Evolutionary conservation across 1,284 basidiomycete species (phyloP), one percentile per base, ranked within the genome.

Genomic region (Porodaedalea pini): DNA sequence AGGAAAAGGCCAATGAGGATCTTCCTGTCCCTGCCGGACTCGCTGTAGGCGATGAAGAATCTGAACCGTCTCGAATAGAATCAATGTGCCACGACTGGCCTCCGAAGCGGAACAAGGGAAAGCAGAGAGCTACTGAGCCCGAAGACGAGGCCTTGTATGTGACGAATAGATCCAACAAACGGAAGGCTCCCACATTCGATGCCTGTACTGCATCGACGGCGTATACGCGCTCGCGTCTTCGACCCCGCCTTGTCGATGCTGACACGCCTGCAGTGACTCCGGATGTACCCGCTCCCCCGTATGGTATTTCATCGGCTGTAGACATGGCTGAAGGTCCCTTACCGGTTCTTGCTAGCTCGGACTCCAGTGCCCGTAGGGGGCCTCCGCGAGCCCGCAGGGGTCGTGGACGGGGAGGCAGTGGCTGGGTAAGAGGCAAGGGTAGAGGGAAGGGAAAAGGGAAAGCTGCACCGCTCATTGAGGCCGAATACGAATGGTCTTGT

Each of bases 401-500:
- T 44, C 17, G 40, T 17, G 52, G 29, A 17, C 13, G 49, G 13
- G 40, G 48, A 48, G 31, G 43, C 15, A n/a, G 40, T 56, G 15
- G 67, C 70, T 37, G 60, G 63, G 31, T n/a, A n/a, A 71, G 64
- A 55, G 61, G 66, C 45, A 73, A 69, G 60, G 70, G 68, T 15
- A 76, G 75, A 62, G 73, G 66, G 21, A 73, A 72, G 60, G 69
- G 69, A 50, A 70, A 70, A 54, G 71, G 64, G 44, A 36, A 69
- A 41, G 57, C 49, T 39, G 40, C 43, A 10, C 37, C 40, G 2
- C 25, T 58, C 15, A 67, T 82, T 11, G 75, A 81, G 62, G 79
- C 70, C 40, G 74, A 75, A 61, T 72, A 78, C 63, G 74, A 78
- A 61, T 89, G 85, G 85, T 64, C 53, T 23, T 89, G 87, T 65